Evolutionary conservation across 805 yeast species (phyloP), one percentile per base, ranked within the genome.

Genomic region (Priceomyces castillae): DNA sequence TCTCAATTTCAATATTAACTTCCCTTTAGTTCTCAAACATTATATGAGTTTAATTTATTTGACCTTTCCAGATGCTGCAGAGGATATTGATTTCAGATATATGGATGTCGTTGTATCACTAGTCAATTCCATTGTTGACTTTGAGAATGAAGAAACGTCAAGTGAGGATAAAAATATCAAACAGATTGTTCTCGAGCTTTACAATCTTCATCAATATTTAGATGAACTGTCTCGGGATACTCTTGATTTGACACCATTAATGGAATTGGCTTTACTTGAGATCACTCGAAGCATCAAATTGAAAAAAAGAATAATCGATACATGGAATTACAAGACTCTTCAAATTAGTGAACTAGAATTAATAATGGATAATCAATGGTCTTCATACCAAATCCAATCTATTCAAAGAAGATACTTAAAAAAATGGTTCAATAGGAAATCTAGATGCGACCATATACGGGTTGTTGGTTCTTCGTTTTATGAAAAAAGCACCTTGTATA

Each of bases 211-310:
- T 47, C 43, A 48, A 18, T 40, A 46, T n/a, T 50, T 63, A 26
- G 46, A 53, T 2, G 30, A 23, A 7, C 50, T 40, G 10, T 31
- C 31, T 20, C 34, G 37, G 34, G 43, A 20, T 36, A 6, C 28
- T 22, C 15, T 16, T 2, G 46, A 44, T 19, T 43, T 54, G 25
- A 59, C 71, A 0, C 40, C 67, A 7, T 46, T 67, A 35, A 69
- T 69, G 73, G 49, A 64, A 36, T 46, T 54, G 6, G 56, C 69
- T 7, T 43, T 55, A 2, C 30, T 38, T 17, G 62, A 59, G 35
- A 52, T 43, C 23, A 43, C 40, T 14, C 30, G 41, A 11, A 37
- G 42, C 3, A 2, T 10, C 16, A 9, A 35, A 7, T 31, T 46
- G 2, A 45, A 47, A 6, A 22, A 25, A 10, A 34, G 31, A 1